Base-by-base conservation (phyloP, 176 grass and related monocot species). In the Eleusine coracana region DNA sequence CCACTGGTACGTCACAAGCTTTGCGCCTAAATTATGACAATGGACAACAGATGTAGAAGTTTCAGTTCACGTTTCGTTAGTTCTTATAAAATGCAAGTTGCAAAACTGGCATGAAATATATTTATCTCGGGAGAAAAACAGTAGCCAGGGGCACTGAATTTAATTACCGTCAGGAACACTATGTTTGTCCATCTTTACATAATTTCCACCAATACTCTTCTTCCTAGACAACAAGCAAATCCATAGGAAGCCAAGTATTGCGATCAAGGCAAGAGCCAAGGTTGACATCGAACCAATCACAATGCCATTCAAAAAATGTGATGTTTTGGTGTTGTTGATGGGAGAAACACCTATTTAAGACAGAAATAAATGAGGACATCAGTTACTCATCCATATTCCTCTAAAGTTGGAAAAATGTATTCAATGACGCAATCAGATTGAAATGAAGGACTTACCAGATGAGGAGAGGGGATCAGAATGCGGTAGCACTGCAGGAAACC, bases 271-370 rank as follows among this genome's bases (percentile, higher is more conserved):
- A 62, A 99, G 48, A 44, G 93, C 96, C 87, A 99, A 92, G 64
- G 96, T 94, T 50, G 96, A 96, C 89, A 96, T 95, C 6, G 96
- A 95, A 21, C 96, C 96, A 2, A 99, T 99, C 61, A 96, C 92
- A 48, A 99, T 78, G 25, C 96, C 96, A 41, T 96, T 96, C 23
- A 99, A 78, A 80, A 99, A 99, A 81, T 90, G 96, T 0, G 93
- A 93, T 0, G 93, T 90, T 59, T 86, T 96, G 39, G 90, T 96
- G 31, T 45, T 86, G 39, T 65, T 84, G 68, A 94, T 92, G 1
- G 91, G 87, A 27, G 93, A 77, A 52, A 93, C 88, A 7, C 89
- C 96, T 99, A 7, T 69, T 59, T 55, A 27, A 52, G 48, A 7
- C 0, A 68, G 3, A 86, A 68, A 13, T 3, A 65, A 71, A 69